phyloP scores from a whole-genome alignment of 768 basidiomycete genomes.

The Tricholoma sp. region DNA sequence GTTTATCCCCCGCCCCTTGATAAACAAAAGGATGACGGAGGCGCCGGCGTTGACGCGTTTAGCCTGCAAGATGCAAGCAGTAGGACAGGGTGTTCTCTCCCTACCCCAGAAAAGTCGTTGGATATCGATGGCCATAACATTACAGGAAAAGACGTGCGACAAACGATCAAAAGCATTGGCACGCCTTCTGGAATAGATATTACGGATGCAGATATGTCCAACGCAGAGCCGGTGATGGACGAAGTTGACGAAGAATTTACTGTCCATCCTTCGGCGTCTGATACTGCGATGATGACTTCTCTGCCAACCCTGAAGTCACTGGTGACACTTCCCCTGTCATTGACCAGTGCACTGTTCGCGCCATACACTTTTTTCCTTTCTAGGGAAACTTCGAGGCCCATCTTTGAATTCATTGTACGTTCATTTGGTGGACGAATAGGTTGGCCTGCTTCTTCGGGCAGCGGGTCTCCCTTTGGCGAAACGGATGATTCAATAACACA shows the following conservation, averaged over 20 bases:
- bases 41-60: constrained; percentile 87
- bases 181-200: constrained; percentile 23
- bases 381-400: constrained; percentile 82
- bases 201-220: constrained; percentile 34
- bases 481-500: constrained; percentile 85
- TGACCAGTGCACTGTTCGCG: constrained; percentile 64
- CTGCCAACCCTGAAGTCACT: constrained; percentile 70
- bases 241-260: constrained; percentile 67
- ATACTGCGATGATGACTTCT: constrained; percentile 36
- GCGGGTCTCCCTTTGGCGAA: constrained; percentile 76
- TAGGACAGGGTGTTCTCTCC: constrained; percentile 22
- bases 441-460: constrained; percentile 79
- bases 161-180: constrained; percentile 55
- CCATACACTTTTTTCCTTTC: constrained; percentile 92
- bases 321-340: constrained; percentile 51
- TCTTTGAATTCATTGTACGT: constrained; percentile 92
- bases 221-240: constrained; percentile 25
- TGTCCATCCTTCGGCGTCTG: constrained; percentile 48
- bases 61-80: constrained; percentile 52
- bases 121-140: constrained; percentile 38
- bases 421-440: constrained; percentile 91
- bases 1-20: constrained; percentile 96
- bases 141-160: constrained; percentile 49
- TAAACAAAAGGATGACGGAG: constrained; percentile 71
- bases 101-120: constrained; percentile 37